Evolutionary conservation across 2,329 filamentous ascomycete species (phyloP), one percentile per base, ranked within the genome.

Genomic region (Ceratocystis lukuohia): DNA sequence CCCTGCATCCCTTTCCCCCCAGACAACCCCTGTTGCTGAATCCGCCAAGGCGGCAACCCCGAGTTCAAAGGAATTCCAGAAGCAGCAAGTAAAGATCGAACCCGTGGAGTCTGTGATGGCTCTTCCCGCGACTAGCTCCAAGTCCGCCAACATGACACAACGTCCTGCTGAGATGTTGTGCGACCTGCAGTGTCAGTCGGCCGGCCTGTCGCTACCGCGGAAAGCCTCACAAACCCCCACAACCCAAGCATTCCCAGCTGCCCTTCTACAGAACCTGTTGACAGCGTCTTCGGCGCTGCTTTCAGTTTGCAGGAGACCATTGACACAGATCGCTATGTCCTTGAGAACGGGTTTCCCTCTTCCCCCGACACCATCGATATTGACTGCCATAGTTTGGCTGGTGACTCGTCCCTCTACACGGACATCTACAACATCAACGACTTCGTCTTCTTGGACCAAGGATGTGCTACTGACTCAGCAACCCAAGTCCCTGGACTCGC

Each of bases 121-220:
- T 22, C 48, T 59, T 17, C 56, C 65, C 28, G 57, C 20, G n/a
- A 65, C 45, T 33, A 71, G 70, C 70, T 71, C 73, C 71, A 73
- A 77, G 79, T 83, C 87, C 79, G 83, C 89, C 85, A 90, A 95
- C 84, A 80, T 85, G 94, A 94, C 92, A 96, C 94, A 96, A 96
- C 92, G 95, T 96, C 92, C 94, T 97, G 94, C 94, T 83, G 94
- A 84, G 92, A 88, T 96, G 93, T 96, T 97, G 94, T 97, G 88
- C 77, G 94, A 96, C 94, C 94, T 96, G 94, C 94, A 88, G 94
- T 99, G 94, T 97, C 94, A 85, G 87, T 93, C 89, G 88, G 84
- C 80, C 81, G 83, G 82, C 78, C 80, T 78, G 76, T 78, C 76
- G 70, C 78, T 73, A 74, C 77, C 75, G 72, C 48, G 56, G 53